Evolutionary conservation across 768 basidiomycete species (phyloP), one percentile per base, ranked within the genome.

Genomic region (Lactarius hengduanensis): DNA sequence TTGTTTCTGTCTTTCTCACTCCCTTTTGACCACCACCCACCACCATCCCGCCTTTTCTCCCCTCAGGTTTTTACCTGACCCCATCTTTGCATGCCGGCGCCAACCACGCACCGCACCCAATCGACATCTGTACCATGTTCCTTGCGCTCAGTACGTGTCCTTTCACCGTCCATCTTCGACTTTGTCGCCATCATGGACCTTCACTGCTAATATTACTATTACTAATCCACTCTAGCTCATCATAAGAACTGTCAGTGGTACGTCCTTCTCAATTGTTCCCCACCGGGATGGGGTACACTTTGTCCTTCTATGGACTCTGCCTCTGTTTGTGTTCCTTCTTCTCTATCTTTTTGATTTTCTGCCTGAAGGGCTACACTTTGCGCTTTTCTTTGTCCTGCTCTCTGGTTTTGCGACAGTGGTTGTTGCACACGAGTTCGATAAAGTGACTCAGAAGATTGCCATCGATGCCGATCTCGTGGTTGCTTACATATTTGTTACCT

Each of bases 341-440:
- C 50, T 56, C 41, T 34, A 20, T 34, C 8, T n/a, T 55, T 53
- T 28, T 28, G 10, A 15, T 26, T 16, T 32, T 32, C 7, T 6
- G 61, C 61, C 65, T 66, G 40, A 66, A 66, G 61, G 65, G 65
- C 40, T 3, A 7, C 3, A 18, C 20, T 18, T 22, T 32, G 9
- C 13, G 20, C 30, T 4, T 5, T 3, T 5, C 50, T n/a, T 54
- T 32, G 6, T 43, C 18, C 22, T n/a, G 36, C 32, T 43, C 20
- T 62, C 38, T n/a, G 18, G 40, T 41, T 4, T 58, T 10, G 16
- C 3, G n/a, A 32, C 15, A 41, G 34, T 50, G 18, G 16, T 53
- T 16, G 32, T 36, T 32, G 13, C 5, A 47, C 22, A 34, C 22
- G 32, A 38, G 34, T 18, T n/a, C 2, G 15, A 47, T 58, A 22